A percentile compares a stretch with the other conserved stretches of the same genome.
Evolutionary conservation across 1,284 basidiomycete genomes (phyloP).

Genomic region (Irpex sp.): DNA sequence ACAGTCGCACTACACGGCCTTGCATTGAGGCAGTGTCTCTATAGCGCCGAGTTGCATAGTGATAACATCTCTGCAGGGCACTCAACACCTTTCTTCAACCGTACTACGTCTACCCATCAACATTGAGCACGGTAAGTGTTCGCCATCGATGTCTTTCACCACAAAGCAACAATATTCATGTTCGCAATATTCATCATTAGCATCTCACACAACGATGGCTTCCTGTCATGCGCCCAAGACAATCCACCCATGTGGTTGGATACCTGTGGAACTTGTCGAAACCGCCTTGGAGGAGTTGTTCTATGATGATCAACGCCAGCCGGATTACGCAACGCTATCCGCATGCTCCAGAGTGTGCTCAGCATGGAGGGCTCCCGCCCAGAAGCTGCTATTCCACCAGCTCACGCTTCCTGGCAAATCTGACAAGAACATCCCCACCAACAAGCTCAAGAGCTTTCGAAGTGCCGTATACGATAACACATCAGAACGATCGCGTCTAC

Average conservation of each 20-base stretch:
- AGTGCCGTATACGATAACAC: conserved; percentile 9
- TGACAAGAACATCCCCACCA: neutral
- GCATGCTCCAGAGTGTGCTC: conserved; percentile 34
- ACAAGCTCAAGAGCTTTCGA: conserved; percentile 3
- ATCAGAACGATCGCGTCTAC: conserved; percentile 12
- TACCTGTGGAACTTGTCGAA: conserved; percentile 41
- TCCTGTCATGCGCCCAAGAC: neutral
- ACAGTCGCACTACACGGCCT: no score
- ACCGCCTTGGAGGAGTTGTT: conserved; percentile 37
- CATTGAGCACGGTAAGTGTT: neutral
- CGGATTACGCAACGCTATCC: conserved; percentile 31
- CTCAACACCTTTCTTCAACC: no score
- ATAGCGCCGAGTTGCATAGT: no score
- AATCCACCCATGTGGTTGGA: neutral
- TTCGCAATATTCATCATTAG: neutral
- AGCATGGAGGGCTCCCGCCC: conserved; percentile 37
- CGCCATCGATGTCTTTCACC: neutral
- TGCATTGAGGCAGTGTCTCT: no score
- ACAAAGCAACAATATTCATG: neutral
- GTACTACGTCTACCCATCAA: neutral
- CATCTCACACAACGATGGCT: neutral
- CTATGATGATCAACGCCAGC: conserved; percentile 25
- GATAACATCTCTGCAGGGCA: no score
- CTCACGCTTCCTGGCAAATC: conserved; percentile 14
- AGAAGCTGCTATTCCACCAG: conserved; percentile 36